phyloP scores from a whole-genome alignment of 108 stramenopile genomes.

The Skeletonema tropicum region DNA sequence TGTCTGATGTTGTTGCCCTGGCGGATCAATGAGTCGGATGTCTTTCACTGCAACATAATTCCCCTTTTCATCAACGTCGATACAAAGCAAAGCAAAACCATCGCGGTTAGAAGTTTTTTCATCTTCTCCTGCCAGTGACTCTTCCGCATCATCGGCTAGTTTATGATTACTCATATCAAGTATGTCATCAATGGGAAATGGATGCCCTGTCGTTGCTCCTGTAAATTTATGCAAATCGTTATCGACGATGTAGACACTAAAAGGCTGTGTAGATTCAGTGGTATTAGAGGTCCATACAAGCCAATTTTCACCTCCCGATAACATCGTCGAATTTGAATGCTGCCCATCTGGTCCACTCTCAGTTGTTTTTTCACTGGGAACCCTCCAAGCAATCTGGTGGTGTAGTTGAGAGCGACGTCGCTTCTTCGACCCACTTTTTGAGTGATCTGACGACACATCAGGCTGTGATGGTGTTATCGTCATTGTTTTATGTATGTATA shows the following conservation, averaged over 20 bases:
- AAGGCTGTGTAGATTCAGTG: background rate
- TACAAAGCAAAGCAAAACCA: conserved; percentile 15
- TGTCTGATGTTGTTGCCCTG: background rate
- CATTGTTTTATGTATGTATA: background rate
- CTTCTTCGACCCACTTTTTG: background rate
- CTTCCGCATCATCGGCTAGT: conserved; percentile 7
- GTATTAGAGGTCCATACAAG: background rate
- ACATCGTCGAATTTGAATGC: background rate
- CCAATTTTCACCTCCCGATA: conserved; percentile 29
- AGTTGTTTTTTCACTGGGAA: background rate
- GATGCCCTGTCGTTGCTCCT: background rate
- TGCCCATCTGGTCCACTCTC: background rate
- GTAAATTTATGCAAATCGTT: conserved; percentile 1
- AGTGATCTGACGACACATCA: background rate
- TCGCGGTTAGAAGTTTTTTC: background rate
- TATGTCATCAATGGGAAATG: conserved; percentile 5
- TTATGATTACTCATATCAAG: background rate
- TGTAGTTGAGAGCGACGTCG: background rate
- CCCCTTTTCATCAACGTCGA: conserved; percentile 33
- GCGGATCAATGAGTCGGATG: conserved; percentile 10
- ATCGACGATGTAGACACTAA: conserved; percentile 8
- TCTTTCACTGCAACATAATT: conserved; percentile 36
- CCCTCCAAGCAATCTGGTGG: background rate
- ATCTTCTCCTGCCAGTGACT: conserved; percentile 6
- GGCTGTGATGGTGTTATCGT: background rate